These are phyloP conservation scores for Poa pratensis DNA, from an alignment of 176 grass and related monocot genomes.

Conservation along the genomic window DNA sequence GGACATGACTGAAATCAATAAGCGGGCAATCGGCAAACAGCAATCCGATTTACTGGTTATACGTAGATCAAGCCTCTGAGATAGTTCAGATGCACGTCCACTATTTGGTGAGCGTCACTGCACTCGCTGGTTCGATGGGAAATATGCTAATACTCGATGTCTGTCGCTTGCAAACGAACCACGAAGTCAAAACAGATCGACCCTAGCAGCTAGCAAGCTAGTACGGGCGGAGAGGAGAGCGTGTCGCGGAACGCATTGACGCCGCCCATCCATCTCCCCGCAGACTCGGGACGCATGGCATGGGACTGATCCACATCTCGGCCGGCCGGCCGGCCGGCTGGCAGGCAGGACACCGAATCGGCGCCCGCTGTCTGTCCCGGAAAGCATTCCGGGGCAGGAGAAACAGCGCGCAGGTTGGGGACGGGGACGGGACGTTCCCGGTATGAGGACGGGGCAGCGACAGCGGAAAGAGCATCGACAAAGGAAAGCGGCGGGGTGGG, in stretches of 20 bases:
- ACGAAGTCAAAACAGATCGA: neutral
- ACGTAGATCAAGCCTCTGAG: neutral
- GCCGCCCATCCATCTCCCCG: neutral
- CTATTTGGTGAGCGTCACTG: neutral
- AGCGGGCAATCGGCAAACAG: neutral
- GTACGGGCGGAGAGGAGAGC: neutral
- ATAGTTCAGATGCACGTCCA: neutral
- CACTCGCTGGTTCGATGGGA: neutral
- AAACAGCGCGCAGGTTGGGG: neutral
- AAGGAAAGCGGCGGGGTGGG: neutral
- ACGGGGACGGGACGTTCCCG: neutral
- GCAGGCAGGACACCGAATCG: neutral
- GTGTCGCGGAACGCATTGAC: neutral
- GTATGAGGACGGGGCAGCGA: neutral
- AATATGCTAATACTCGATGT: neutral
- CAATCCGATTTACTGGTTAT: no score
- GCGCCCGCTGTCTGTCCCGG: neutral
- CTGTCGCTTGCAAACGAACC: neutral
- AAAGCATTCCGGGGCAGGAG: neutral
- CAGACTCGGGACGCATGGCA: neutral
- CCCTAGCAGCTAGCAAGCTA: neutral
- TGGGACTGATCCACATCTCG: conserved; percentile 31
- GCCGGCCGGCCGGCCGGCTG: neutral
- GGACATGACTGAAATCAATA: neutral
- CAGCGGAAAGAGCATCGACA: neutral